Percentiles rank a stretch among this genome's conserved stretches.
Conservation (phyloP, 129 eudicot species). For the Saposhnikovia divaricata region DNA sequence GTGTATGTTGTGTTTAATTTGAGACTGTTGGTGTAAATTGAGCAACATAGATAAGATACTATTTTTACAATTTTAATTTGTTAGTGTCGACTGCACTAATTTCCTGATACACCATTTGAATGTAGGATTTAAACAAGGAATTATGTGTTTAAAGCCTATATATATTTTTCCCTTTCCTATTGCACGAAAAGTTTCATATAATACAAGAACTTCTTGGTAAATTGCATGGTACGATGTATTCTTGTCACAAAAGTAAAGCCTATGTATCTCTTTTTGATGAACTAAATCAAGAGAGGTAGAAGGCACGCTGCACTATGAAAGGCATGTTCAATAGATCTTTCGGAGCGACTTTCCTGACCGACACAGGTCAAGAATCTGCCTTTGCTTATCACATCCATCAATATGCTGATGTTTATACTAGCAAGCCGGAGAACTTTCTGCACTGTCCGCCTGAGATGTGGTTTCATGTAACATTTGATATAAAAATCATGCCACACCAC, state of each 20-base stretch:
- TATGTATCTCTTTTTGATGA: slow-evolving; percentile 62
- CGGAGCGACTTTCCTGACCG: slow-evolving; percentile 93
- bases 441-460: slow-evolving; percentile 89
- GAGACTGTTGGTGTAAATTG: too few species aligned
- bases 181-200: slow-evolving; percentile 86
- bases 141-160: not conserved
- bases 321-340: slow-evolving; percentile 83
- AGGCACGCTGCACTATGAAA: slow-evolving; percentile 69
- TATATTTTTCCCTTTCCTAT: not conserved
- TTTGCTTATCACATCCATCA: slow-evolving; percentile 92
- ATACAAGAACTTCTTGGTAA: slow-evolving; percentile 95
- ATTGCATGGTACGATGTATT: slow-evolving; percentile 59
- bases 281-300: slow-evolving; percentile 80
- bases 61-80: too few species aligned
- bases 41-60: too few species aligned
- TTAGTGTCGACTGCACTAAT: too few species aligned
- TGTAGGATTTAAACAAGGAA: too few species aligned
- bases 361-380: slow-evolving; percentile 93
- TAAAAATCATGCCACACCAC: slow-evolving; percentile 99
- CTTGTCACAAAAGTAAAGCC: slow-evolving; percentile 35
- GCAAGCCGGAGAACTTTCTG: slow-evolving; percentile 93
- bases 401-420: slow-evolving; percentile 92
- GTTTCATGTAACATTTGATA: slow-evolving; percentile 90
- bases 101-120: too few species aligned
- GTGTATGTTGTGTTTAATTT: too few species aligned